Base-by-base conservation (phyloP, 345 rosid species). In the Anacardium occidentale region DNA sequence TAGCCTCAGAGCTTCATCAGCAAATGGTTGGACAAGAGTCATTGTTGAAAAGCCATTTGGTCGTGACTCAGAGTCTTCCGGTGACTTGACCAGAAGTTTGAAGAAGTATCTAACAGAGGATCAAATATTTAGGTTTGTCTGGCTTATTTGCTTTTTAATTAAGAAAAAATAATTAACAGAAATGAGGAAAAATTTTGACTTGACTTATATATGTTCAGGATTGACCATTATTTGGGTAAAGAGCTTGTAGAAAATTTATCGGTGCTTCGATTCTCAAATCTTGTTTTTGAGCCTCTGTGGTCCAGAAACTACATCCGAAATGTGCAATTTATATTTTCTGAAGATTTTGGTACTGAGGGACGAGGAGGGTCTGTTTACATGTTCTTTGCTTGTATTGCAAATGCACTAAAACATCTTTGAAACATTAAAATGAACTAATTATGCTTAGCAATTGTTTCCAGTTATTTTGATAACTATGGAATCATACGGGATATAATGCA, bases 331-430 rank as follows among this genome's bases (percentile, higher is more conserved):
- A 94, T 91, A 56, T 91, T 91, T 83, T 91, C 97, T 34, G 97
- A 94, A 82, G 98, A 94, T 80, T 94, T 90, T 75, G 97, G 98
- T 21, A 89, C 95, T 10, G 98, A 94, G 77, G 97, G 98, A n/a
- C 88, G 95, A 7, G 96, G 96, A 74, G 97, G 94, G 98, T 91
- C 86, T 77, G 86, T 62, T 77, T 42, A 48, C 2, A 50, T 24
- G 37, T 29, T 26, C 51, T 20, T 13, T 29, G 18, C 18, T 57
- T 25, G 26, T 53, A 21, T 66, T 24, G 22, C 51, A n/a, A 25
- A 15, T 13, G 48, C 57, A 32, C 42, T 32, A 22, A 8, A 29
- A 70, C 29, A 40, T 62, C 71, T 51, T 63, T 42, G 9, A 24
- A n/a, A 26, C 24, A 34, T 62, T 32, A 34, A 66, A 47, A 34